Conservation (phyloP, 2,329 filamentous ascomycete species). For the Fonsecaea nubica region DNA sequence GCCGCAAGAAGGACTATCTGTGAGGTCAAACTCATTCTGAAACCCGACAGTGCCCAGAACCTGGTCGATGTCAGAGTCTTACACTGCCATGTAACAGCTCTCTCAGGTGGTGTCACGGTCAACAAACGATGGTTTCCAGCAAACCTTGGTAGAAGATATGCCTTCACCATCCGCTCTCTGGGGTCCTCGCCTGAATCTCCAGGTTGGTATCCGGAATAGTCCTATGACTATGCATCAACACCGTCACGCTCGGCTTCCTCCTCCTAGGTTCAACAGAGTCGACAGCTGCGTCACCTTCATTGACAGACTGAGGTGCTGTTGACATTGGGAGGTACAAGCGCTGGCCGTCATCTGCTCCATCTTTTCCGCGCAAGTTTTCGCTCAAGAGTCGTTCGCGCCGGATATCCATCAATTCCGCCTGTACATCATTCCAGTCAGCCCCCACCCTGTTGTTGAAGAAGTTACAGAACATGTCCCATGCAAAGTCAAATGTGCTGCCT, state of each 20-base stretch:
- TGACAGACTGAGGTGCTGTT: slow-evolving; percentile 34
- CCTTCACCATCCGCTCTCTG: slow-evolving; percentile 29
- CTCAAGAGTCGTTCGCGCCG: slow-evolving; percentile 37
- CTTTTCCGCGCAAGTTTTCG: slow-evolving; percentile 11
- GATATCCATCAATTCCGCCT: slow-evolving; percentile 29
- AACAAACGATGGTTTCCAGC: background rate
- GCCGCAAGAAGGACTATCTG: slow-evolving; percentile 93
- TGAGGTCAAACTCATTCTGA: slow-evolving; percentile 48
- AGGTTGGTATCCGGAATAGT: slow-evolving; percentile 42
- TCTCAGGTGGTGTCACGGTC: background rate
- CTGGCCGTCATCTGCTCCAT: slow-evolving; percentile 25
- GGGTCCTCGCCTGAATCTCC: slow-evolving; percentile 39
- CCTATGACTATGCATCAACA: slow-evolving; percentile 22
- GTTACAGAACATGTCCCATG: slow-evolving; percentile 59
- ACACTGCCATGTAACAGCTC: background rate
- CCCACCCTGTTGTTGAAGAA: slow-evolving; percentile 67
- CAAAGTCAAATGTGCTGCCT: slow-evolving; percentile 46
- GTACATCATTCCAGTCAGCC: slow-evolving; percentile 62
- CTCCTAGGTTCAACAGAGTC: slow-evolving; percentile 38
- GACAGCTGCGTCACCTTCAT: slow-evolving; percentile 17
- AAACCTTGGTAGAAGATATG: background rate
- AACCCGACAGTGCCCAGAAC: background rate
- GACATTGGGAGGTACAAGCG: slow-evolving; percentile 19
- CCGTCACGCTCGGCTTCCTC: slow-evolving; percentile 25
- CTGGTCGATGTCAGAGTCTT: background rate